A percentile compares a stretch with the other conserved stretches of the same genome.
Conservation (phyloP, 2,329 filamentous ascomycete species). For the Tolypocladium guangdongense region DNA sequence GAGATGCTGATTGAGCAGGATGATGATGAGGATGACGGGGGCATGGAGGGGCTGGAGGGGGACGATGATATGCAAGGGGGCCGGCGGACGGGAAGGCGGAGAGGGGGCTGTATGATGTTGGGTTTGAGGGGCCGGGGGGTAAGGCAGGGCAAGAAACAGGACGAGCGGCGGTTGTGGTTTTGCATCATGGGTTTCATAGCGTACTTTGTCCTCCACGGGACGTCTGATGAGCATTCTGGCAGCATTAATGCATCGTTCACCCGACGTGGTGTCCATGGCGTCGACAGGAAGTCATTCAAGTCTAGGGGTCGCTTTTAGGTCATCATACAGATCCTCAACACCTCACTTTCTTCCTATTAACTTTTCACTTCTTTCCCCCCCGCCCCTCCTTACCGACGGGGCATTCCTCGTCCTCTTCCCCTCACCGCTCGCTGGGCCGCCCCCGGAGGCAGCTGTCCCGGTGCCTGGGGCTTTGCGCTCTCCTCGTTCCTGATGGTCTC, state of each 20-base stretch:
- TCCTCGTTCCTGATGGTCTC: conserved; percentile 99
- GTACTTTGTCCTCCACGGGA: neutral
- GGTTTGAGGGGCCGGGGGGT: conserved; percentile 13
- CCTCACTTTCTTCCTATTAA: conserved; percentile 3
- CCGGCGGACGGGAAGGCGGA: conserved; percentile 12
- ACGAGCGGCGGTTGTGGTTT: neutral
- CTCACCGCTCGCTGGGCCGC: conserved; percentile 83
- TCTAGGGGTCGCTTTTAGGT: conserved; percentile 15
- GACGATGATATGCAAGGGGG: conserved; percentile 4
- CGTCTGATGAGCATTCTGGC: neutral
- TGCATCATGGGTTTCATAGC: no score
- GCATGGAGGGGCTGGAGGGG: conserved; percentile 10
- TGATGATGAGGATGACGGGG: conserved; percentile 27
- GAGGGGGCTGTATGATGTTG: conserved; percentile 16
- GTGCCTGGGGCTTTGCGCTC: conserved; percentile 72
- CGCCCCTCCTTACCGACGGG: conserved; percentile 49
- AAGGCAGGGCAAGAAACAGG: neutral
- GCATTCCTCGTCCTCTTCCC: conserved; percentile 80
- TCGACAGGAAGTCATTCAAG: conserved; percentile 1
- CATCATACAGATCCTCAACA: conserved; percentile 26
- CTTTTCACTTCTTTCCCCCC: conserved; percentile 1
- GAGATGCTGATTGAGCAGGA: conserved; percentile 41
- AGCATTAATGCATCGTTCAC: neutral
- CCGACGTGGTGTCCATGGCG: neutral
- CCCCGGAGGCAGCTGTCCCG: conserved; percentile 64